These are phyloP conservation scores for Emydomyces testavorans DNA, from an alignment of 2,329 filamentous ascomycete species.

Conservation along the genomic window DNA sequence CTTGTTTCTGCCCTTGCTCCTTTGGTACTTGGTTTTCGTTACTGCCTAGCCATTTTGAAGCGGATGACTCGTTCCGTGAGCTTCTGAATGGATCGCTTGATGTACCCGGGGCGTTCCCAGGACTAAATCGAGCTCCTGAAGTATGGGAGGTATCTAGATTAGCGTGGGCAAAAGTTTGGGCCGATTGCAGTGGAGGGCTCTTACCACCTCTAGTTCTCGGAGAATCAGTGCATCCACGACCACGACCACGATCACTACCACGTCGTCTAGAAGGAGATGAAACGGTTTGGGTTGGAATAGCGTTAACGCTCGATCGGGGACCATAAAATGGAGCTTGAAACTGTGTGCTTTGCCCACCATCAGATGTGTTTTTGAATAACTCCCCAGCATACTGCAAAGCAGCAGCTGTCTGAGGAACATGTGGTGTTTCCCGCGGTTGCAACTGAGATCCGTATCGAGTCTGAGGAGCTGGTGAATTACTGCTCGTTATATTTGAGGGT, in stretches of 20 bases:
- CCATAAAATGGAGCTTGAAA: neutral
- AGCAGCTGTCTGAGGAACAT: constrained; percentile 15
- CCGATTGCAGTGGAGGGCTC: neutral
- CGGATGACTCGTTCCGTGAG: neutral
- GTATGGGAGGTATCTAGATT: too few species aligned
- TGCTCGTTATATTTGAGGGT: neutral
- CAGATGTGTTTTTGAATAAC: neutral
- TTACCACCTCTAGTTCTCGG: neutral
- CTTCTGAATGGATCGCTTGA: neutral
- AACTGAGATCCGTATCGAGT: constrained; percentile 7
- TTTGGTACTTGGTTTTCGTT: neutral
- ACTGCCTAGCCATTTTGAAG: neutral
- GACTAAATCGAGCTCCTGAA: neutral
- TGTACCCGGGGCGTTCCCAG: neutral
- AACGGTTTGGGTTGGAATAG: neutral
- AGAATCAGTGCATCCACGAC: neutral
- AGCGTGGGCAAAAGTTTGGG: neutral
- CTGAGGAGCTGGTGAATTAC: neutral
- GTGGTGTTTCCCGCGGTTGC: constrained; percentile 11
- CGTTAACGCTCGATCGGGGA: neutral
- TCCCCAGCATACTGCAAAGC: constrained; percentile 16
- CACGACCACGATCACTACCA: neutral
- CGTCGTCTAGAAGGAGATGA: neutral
- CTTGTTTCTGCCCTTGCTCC: neutral
- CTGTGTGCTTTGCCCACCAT: neutral